Base-by-base conservation (phyloP, 768 basidiomycete species). In the Boletus subcaerulescens region DNA sequence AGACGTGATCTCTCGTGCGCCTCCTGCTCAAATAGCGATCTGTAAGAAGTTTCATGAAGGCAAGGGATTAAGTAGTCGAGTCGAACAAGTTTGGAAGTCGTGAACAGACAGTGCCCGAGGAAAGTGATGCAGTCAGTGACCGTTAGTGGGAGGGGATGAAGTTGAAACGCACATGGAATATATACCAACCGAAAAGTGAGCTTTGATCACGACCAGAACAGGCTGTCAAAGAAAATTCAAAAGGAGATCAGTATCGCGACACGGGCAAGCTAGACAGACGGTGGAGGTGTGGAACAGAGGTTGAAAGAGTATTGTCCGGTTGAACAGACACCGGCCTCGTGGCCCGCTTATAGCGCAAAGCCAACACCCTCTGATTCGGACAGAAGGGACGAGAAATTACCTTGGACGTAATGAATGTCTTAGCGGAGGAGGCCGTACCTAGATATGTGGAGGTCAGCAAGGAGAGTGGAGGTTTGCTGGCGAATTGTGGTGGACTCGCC, bases 371-470 rank as follows among this genome's bases (percentile, higher is more conserved):
- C 53, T 45, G 50, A 51, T 5, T n/a, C n/a, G 43, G 24, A 55
- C 31, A 42, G 22, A 12, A 59, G 53, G 40, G 48, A 52, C 2
- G 45, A 60, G 50, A 53, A 69, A 76, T 56, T 58, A 84, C 84
- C 80, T 81, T 75, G 73, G 60, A 69, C 63, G 72, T 74, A 85
- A 84, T 59, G 85, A 87, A 66, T 71, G 82, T 80, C 69, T 70
- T 67, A 63, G 76, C 82, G 83, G 83, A 86, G 83, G 84, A 83
- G 82, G 84, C 84, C 84, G 83, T 77, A 76, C 84, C 83, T 83
- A 72, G 66, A 49, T 55, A 48, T 38, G 55, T 60, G 54, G 50
- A 55, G 15, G 61, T 60, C 49, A 56, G 48, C 43, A 26, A 42
- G 48, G 49, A 47, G 48, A 39, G 46, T 45, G 39, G 36, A 8